Percentiles rank a stretch among this genome's conserved stretches.
These are phyloP conservation scores for Fusarium domesticum DNA, from an alignment of 2,329 filamentous ascomycete species.

Conservation along the genomic window DNA sequence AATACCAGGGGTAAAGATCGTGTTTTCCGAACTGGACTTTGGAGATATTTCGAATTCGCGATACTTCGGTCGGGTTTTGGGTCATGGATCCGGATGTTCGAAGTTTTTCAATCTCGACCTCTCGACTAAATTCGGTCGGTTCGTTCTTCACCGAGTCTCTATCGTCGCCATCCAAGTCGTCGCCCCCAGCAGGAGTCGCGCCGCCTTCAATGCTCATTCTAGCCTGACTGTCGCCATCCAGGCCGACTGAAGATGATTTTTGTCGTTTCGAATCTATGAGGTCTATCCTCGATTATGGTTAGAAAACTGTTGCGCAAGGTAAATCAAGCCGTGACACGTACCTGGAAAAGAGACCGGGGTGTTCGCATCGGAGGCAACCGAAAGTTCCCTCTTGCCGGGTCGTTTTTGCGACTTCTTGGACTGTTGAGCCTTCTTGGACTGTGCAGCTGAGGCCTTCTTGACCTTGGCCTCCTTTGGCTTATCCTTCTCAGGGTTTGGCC, in stretches of 20 bases:
- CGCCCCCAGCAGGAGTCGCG: conserved; percentile 43
- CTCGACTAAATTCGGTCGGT: conserved; percentile 64
- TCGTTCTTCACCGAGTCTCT: conserved; percentile 46
- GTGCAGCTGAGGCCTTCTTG: conserved; percentile 61
- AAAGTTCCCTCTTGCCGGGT: conserved; percentile 54
- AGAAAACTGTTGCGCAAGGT: neutral
- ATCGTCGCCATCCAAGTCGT: conserved; percentile 57
- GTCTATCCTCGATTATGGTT: conserved; percentile 32
- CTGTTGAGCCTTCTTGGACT: conserved; percentile 55
- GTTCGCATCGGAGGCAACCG: conserved; percentile 50
- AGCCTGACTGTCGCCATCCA: conserved; percentile 45
- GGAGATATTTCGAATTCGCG: conserved; percentile 89
- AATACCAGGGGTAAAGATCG: conserved; percentile 97
- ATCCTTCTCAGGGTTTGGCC: conserved; percentile 87
- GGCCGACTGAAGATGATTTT: conserved; percentile 42
- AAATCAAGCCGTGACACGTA: conserved; percentile 12
- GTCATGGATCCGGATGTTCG: conserved; percentile 97
- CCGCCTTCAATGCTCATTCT: conserved; percentile 43
- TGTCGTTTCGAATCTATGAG: conserved; percentile 48
- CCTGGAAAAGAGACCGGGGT: conserved; percentile 53
- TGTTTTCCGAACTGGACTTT: conserved; percentile 90
- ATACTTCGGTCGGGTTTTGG: conserved; percentile 95
- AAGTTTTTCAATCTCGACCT: conserved; percentile 95
- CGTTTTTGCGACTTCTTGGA: conserved; percentile 60
- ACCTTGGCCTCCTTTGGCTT: conserved; percentile 72